Conservation (phyloP, 176 grass and related monocot species). For the Coix lacrymajobi region DNA sequence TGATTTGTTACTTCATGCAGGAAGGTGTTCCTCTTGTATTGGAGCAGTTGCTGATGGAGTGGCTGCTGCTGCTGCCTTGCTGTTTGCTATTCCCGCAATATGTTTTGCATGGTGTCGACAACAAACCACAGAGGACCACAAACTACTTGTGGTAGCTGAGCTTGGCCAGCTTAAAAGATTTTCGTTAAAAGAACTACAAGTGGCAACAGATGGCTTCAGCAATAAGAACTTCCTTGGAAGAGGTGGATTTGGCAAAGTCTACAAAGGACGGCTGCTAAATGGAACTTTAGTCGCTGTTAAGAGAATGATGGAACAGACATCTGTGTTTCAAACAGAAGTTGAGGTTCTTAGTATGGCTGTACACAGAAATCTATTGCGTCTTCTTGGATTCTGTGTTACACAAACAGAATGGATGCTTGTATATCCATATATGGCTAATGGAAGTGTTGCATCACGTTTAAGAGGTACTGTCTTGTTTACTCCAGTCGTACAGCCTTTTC, state of each 20-base stretch:
- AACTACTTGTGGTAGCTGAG: conserved; percentile 41
- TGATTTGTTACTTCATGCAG: conserved; percentile 28
- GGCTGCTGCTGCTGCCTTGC: conserved; percentile 67
- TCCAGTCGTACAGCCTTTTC: neutral
- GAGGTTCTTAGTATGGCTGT: conserved; percentile 88
- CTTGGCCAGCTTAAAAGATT: conserved; percentile 85
- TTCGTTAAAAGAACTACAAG: conserved; percentile 67
- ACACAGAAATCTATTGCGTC: conserved; percentile 64
- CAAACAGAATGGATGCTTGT: conserved; percentile 80
- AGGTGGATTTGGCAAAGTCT: conserved; percentile 85
- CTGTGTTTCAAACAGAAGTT: conserved; percentile 83
- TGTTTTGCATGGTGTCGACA: conserved; percentile 33
- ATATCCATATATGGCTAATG: conserved; percentile 85
- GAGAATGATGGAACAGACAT: conserved; percentile 75
- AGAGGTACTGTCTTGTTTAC: conserved; percentile 30
- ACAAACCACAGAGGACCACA: no score
- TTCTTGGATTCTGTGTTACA: conserved; percentile 82
- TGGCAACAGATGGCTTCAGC: conserved; percentile 68
- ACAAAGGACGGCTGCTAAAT: conserved; percentile 71
- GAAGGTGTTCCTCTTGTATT: conserved; percentile 67
- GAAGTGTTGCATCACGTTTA: conserved; percentile 79
- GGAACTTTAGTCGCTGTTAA: conserved; percentile 80
- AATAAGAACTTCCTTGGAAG: conserved; percentile 83
- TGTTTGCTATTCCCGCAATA: conserved; percentile 75
- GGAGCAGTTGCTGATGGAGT: conserved; percentile 73